phyloP scores from a whole-genome alignment of 2,329 filamentous ascomycete species.

The Beauveria bassiana region DNA sequence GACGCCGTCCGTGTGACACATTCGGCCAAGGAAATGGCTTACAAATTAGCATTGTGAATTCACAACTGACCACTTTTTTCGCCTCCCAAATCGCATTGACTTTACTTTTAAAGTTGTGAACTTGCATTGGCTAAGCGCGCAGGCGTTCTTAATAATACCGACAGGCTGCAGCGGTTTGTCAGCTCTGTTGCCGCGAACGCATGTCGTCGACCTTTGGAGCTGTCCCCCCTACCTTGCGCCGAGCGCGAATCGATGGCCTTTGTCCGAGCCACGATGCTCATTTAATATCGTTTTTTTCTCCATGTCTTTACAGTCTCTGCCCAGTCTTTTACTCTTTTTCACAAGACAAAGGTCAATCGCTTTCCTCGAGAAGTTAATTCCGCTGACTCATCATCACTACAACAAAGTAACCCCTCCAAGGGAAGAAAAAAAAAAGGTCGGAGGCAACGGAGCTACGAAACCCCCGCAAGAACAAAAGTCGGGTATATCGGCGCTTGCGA shows the following conservation, averaged over 20 bases:
- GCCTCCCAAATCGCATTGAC: neutral
- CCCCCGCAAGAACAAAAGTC: neutral
- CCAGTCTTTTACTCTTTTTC: neutral
- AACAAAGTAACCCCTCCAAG: no score
- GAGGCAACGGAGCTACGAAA: neutral
- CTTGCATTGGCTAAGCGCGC: no score
- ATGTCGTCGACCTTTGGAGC: neutral
- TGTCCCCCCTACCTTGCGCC: neutral
- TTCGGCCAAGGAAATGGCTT: neutral
- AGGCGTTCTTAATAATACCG: neutral
- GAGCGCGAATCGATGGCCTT: neutral
- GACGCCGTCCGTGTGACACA: no score
- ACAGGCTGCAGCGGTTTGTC: neutral
- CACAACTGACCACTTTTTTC: neutral
- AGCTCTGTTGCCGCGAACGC: neutral
- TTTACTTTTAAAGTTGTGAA: no score
- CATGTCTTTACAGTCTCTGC: neutral
- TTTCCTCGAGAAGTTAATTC: neutral
- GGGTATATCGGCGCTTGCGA: constrained; percentile 6
- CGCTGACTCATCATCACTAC: neutral
- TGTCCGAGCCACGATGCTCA: neutral
- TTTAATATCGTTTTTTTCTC: neutral
- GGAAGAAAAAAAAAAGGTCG: neutral
- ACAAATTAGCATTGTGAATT: neutral
- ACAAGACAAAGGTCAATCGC: neutral